Conservation (phyloP, 169 alveolate species). For the Sarcocystis neurona region DNA sequence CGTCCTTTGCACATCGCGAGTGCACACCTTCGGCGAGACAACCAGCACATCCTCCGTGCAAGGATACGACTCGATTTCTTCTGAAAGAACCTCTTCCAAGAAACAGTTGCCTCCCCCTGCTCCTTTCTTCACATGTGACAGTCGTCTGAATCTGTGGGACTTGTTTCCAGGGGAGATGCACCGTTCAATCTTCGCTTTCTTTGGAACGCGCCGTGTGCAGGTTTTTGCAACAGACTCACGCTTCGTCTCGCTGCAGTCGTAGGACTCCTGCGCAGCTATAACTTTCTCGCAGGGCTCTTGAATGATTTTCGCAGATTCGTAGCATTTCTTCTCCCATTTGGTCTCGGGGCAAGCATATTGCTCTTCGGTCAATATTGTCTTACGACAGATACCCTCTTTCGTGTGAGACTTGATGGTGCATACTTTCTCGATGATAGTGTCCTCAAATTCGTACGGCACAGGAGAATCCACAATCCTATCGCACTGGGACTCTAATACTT, state of each 20-base stretch:
- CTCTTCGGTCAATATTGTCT: slow-evolving; percentile 47
- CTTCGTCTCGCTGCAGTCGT: slow-evolving; percentile 59
- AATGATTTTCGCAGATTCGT: slow-evolving; percentile 8
- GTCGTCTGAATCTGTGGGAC: neutral
- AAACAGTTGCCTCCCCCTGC: slow-evolving; percentile 51
- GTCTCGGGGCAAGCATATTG: slow-evolving; percentile 57
- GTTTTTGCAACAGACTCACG: slow-evolving; percentile 42
- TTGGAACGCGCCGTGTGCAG: slow-evolving; percentile 39
- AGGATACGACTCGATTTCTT: slow-evolving; percentile 60
- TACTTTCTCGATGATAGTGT: slow-evolving; percentile 41
- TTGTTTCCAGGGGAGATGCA: neutral
- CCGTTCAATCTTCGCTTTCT: slow-evolving; percentile 37
- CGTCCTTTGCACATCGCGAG: slow-evolving; percentile 24
- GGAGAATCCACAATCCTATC: slow-evolving; percentile 44
- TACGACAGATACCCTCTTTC: slow-evolving; percentile 47
- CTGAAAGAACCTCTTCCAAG: slow-evolving; percentile 41
- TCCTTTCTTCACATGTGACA: slow-evolving; percentile 10
- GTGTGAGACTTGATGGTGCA: slow-evolving; percentile 32
- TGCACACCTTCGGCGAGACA: slow-evolving; percentile 47
- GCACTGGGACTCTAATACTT: slow-evolving; percentile 35
- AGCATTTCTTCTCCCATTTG: slow-evolving; percentile 59
- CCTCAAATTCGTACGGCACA: slow-evolving; percentile 51
- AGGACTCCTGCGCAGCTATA: slow-evolving; percentile 32
- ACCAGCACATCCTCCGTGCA: slow-evolving; percentile 54
- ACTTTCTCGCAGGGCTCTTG: slow-evolving; percentile 55